These are phyloP conservation scores for Scedosporium apiospermum DNA, from an alignment of 2,329 filamentous ascomycete species.

Conservation along the genomic window DNA sequence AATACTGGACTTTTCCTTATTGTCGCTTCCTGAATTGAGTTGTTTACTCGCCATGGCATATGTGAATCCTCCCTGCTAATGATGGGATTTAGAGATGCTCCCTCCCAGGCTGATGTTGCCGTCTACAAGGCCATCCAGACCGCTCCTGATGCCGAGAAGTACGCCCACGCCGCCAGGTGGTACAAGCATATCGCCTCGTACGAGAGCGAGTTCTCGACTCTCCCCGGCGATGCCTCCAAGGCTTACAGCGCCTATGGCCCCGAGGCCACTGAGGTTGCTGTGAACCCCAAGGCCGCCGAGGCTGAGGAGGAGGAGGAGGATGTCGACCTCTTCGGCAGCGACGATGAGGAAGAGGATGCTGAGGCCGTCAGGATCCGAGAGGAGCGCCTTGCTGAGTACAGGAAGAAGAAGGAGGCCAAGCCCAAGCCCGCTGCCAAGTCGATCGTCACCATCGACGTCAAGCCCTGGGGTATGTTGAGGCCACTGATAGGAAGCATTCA, in stretches of 20 bases:
- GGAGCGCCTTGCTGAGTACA: conserved; percentile 86
- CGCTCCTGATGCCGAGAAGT: conserved; percentile 73
- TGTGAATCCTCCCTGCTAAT: conserved; percentile 5
- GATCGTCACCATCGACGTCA: conserved; percentile 88
- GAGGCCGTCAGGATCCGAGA: conserved; percentile 78
- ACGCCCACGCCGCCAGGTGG: conserved; percentile 91
- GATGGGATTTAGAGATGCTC: conserved; percentile 34
- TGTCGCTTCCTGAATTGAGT: background rate
- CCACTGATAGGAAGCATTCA: background rate
- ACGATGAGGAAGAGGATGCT: conserved; percentile 88
- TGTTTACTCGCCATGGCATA: no score
- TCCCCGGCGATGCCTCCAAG: conserved; percentile 86
- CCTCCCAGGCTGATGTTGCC: conserved; percentile 93
- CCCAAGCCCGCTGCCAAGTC: conserved; percentile 91
- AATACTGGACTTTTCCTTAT: no score
- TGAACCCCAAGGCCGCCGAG: conserved; percentile 66
- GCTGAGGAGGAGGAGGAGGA: conserved; percentile 44
- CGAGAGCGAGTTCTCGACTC: conserved; percentile 83
- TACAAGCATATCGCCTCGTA: conserved; percentile 97
- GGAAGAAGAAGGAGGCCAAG: conserved; percentile 94
- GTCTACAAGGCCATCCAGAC: conserved; percentile 81
- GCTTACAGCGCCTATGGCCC: conserved; percentile 86
- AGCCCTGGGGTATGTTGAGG: conserved; percentile 83
- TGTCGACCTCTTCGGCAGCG: conserved; percentile 86
- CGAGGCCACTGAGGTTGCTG: conserved; percentile 63